Evolutionary conservation across 139 green algal species (phyloP).

Genomic region (Picochlorum sp.): DNA sequence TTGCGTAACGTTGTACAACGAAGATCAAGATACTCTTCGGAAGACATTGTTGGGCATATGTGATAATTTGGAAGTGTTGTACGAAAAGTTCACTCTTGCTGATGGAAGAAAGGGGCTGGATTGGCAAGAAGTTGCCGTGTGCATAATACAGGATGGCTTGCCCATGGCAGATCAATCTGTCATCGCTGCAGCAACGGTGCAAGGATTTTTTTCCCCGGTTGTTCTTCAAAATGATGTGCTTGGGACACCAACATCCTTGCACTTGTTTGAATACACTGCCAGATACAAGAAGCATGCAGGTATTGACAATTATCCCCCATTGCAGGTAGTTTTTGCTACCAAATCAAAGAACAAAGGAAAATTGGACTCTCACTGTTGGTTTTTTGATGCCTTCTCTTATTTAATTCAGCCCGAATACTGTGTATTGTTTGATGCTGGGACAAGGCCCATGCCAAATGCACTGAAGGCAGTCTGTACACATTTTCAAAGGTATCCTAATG

Average conservation of each 20-base stretch:
- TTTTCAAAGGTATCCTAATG: conserved; percentile 32
- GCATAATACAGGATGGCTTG: conserved; percentile 32
- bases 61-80: conserved; percentile 35
- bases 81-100: conserved; percentile 28
- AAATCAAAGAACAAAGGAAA: conserved; percentile 33
- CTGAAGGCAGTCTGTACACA: conserved; percentile 28
- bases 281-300: conserved; percentile 36
- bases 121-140: conserved; percentile 34
- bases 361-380: conserved; percentile 39
- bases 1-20: conserved; percentile 37
- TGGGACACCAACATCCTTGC: conserved; percentile 22
- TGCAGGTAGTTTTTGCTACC: conserved; percentile 30
- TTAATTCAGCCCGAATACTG: conserved; percentile 35
- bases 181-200: conserved; percentile 21
- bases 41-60: conserved; percentile 37
- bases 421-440: conserved; percentile 38
- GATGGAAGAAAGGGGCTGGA: conserved; percentile 30
- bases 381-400: conserved; percentile 36
- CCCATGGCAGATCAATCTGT: conserved; percentile 13
- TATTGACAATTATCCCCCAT: conserved; percentile 34
- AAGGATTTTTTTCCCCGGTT: conserved; percentile 30
- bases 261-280: conserved; percentile 39
- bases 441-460: conserved; percentile 28
- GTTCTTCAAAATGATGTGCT: conserved; percentile 22
- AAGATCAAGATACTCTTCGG: conserved; percentile 35